Base-by-base conservation (phyloP, 2,329 filamentous ascomycete species). In the Exophiala oligosperma region DNA sequence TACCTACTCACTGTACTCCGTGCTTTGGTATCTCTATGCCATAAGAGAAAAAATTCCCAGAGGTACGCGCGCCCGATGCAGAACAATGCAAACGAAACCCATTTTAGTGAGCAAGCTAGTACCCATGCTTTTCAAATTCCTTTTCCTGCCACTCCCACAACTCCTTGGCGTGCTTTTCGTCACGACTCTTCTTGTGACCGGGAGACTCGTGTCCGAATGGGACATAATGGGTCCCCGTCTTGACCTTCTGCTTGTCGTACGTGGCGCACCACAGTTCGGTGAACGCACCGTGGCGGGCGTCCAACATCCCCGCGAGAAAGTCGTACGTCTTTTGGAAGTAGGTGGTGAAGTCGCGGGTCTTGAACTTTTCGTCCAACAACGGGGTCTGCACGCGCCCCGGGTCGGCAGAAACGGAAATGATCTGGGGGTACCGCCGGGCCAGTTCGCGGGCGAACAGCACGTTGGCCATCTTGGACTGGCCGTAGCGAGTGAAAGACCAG, bases 401-500 rank as follows among this genome's bases (percentile, higher is more conserved):
- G 55, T 78, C 73, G 1, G 80, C 58, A 0, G 73, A 63, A 2
- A 76, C 69, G 6, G 67, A 64, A 1, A 68, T 71, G 23, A 79
- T 69, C 6, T 65, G 59, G 0, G 75, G 72, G 50, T 78, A 73
- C 9, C 69, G 71, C 35, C 67, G 62, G 1, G 76, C 72, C 2
- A 82, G 64, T 50, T 76, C 72, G 7, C 68, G 65, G 2, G 75
- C 70, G 64, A 75, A 79, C 2, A 80, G 68, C 3, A 81, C 64
- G 59, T 80, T 77, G 0, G 80, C 80, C 2, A 81, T 67, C 63
- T 82, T 82, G 48, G 72, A 74, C 60, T 79, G 76, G 0, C 75
- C 78, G 61, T 78, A 78, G 11, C 72, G 68, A 3, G 58, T 56
- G 69, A 72, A 75, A 9, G 67, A 57, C 21, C 71, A 70, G 32